Evolutionary conservation across 176 grass and related monocot species (phyloP).

Genomic region (Carex cristatella): DNA sequence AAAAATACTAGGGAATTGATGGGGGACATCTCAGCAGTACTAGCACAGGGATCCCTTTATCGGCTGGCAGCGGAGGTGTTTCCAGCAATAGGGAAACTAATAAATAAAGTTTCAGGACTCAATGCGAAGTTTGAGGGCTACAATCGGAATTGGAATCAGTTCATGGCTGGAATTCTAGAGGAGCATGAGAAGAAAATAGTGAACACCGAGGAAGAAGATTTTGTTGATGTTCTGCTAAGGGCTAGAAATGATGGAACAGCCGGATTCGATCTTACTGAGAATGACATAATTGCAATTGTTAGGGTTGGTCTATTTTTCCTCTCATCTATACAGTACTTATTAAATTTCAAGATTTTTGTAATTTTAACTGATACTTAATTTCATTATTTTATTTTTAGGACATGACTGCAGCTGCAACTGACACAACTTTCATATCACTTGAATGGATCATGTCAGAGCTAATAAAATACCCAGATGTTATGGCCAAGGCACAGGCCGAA

Average conservation of each 20-base stretch:
- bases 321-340: not conserved
- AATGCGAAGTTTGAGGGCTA: slow-evolving; percentile 35
- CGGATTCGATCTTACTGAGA: slow-evolving; percentile 35
- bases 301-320: slow-evolving; percentile 18
- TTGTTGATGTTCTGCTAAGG: slow-evolving; percentile 47
- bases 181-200: slow-evolving; percentile 29
- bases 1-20: slow-evolving; percentile 26
- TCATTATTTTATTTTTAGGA: slow-evolving; percentile 28
- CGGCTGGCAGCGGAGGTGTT: slow-evolving; percentile 39
- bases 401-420: slow-evolving; percentile 51
- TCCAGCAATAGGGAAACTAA: slow-evolving; percentile 26
- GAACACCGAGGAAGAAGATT: slow-evolving; percentile 30
- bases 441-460: slow-evolving; percentile 75
- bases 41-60: slow-evolving; percentile 24
- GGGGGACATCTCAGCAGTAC: slow-evolving; percentile 4
- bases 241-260: slow-evolving; percentile 20
- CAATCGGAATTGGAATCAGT: slow-evolving; percentile 28
- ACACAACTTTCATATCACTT: slow-evolving; percentile 31
- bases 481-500: slow-evolving; percentile 44
- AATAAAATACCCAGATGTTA: slow-evolving; percentile 28
- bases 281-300: slow-evolving; percentile 32
- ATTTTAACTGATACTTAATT: not conserved
- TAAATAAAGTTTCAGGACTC: slow-evolving; percentile 29
- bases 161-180: slow-evolving; percentile 36
- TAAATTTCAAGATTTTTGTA: not conserved